Evolutionary conservation across 2,329 filamentous ascomycete genomes (phyloP), one percentile per base, ranked within the genome.

Genomic region (Monosporascus ibericus): DNA sequence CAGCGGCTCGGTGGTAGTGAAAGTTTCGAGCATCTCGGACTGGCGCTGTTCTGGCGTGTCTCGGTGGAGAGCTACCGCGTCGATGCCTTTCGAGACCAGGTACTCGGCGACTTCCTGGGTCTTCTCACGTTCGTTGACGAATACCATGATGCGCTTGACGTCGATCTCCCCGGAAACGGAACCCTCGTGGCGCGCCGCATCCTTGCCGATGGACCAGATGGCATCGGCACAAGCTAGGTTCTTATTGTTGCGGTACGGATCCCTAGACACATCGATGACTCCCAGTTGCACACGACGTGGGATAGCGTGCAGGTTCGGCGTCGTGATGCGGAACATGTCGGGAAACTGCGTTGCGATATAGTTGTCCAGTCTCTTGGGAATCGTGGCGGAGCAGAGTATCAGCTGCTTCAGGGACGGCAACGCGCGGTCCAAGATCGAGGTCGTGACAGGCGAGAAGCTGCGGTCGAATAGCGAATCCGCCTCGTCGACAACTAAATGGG

Each of bases 391-490:
- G 75, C 94, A 99, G 58, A 97, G 82, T 47, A 99, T 79, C 24
- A 99, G 78, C 67, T 96, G 89, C 65, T 90, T 83, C 47, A 97
- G 73, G 0, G 90, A 94, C 0, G 92, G 90, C 6, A 84, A 80
- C 1, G 87, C 82, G 53, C 88, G 87, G 64, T 95, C 89, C 58
- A 99, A 80, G 59, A 99, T 89, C 51, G 82, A 80, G 11, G 83
- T 87, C 0, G 94, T 97, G 24, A 87, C 85, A 1, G 90, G 86
- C 4, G 88, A 81, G 74, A 99, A 99, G 54, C 90, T 95, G 53
- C 91, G 88, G 72, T 99, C 95, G 60, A 99, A 82, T 9, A 99
- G 82, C 4, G 92, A 96, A 71, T 99, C 94, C 1, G 95, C 95
- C 75, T 99, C 95, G 67, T 99, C 95, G 48, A 96, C 79, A 54